phyloP scores from a whole-genome alignment of 495 filamentous ascomycete genomes.

The Rostrohypoxylon terebratum region DNA sequence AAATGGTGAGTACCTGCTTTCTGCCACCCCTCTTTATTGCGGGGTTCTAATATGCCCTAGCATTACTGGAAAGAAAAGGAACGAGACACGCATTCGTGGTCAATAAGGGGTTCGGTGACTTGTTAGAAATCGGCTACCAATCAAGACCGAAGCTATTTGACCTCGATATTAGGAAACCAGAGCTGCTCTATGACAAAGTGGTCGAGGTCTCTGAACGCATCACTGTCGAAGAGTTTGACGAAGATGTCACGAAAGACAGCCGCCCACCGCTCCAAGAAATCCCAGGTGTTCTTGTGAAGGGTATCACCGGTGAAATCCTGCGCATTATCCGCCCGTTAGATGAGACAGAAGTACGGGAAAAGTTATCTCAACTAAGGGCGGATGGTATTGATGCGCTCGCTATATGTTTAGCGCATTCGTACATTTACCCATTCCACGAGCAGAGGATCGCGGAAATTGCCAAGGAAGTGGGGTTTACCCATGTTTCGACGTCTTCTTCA shows the following conservation, averaged over 20 bases:
- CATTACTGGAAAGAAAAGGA: slow-evolving; percentile 91
- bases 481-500: slow-evolving; percentile 80
- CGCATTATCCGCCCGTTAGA: slow-evolving; percentile 46
- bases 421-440: slow-evolving; percentile 83
- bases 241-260: slow-evolving; percentile 70
- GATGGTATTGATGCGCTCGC: slow-evolving; percentile 61
- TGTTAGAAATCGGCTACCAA: slow-evolving; percentile 88
- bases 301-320: slow-evolving; percentile 59
- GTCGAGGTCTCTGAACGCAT: slow-evolving; percentile 85
- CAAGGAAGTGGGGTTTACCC: slow-evolving; percentile 76
- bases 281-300: slow-evolving; percentile 47
- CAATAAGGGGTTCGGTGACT: slow-evolving; percentile 93
- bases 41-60: slow-evolving; percentile 13
- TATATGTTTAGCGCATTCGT: slow-evolving; percentile 83
- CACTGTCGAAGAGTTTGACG: slow-evolving; percentile 90
- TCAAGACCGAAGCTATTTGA: slow-evolving; percentile 86
- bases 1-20: slow-evolving; percentile 61
- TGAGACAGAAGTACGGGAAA: slow-evolving; percentile 65
- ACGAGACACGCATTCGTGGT: slow-evolving; percentile 91
- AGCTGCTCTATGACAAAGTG: slow-evolving; percentile 79
- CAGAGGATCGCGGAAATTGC: slow-evolving; percentile 69
- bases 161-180: slow-evolving; percentile 79
- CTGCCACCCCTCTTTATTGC: not conserved
- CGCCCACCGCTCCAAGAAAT: slow-evolving; percentile 35
- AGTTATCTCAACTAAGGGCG: slow-evolving; percentile 68